A percentile compares a stretch with the other conserved stretches of the same genome.
These are phyloP conservation scores for Rhodotorula sp. DNA, from an alignment of 1,284 basidiomycete species.

Conservation along the genomic window DNA sequence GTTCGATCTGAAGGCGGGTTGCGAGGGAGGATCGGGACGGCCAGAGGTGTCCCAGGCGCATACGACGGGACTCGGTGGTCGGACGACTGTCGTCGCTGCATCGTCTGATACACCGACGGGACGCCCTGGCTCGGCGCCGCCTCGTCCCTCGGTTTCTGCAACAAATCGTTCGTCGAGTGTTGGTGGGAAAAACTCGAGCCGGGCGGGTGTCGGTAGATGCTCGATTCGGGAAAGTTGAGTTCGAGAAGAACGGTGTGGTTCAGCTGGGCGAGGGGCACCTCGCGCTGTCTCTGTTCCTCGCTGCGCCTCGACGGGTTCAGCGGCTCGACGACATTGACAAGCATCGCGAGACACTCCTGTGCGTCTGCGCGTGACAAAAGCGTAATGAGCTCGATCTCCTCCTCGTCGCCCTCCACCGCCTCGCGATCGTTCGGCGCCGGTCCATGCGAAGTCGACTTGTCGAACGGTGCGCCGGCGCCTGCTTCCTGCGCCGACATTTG, in stretches of 20 bases:
- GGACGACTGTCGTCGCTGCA: neutral
- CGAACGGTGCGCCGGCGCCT: neutral
- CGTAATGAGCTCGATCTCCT: conserved; percentile 9
- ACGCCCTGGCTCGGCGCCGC: too few relatives aligned
- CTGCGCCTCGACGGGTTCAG: neutral
- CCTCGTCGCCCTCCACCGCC: neutral
- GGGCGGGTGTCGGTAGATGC: conserved; percentile 14
- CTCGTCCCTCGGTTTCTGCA: too few relatives aligned
- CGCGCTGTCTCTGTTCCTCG: neutral
- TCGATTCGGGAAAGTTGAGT: conserved; percentile 2
- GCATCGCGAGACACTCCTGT: conserved; percentile 16
- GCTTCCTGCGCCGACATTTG: neutral
- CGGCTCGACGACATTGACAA: conserved; percentile 15
- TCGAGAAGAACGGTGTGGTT: conserved; percentile 17
- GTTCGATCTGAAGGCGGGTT: neutral
- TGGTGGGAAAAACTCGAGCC: neutral
- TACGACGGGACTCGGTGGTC: neutral
- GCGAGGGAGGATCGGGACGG: neutral
- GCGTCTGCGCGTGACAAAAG: conserved; percentile 5
- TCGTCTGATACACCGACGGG: too few relatives aligned
- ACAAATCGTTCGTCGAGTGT: neutral
- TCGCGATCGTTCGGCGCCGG: neutral
- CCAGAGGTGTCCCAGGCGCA: neutral
- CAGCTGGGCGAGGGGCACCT: conserved; percentile 6
- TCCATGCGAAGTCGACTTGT: neutral